Evolutionary conservation across 345 rosid genomes (phyloP).

Genomic region (Brassica rapa): DNA sequence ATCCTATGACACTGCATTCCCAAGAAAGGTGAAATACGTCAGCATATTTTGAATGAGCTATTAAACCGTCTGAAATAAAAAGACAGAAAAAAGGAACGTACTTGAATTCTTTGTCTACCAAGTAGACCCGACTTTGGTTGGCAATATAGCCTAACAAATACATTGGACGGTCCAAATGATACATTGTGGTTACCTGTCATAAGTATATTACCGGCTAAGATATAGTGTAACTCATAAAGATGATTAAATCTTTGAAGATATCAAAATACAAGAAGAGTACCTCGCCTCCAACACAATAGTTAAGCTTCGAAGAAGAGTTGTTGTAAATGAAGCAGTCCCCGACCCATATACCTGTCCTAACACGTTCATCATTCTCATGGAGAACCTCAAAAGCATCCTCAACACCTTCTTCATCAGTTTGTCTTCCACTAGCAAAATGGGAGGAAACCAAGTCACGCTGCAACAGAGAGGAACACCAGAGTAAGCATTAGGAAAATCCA

Average conservation of each 20-base stretch:
- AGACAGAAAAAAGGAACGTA: slow-evolving; percentile 39
- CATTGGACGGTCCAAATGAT: slow-evolving; percentile 99
- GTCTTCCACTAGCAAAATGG: slow-evolving; percentile 80
- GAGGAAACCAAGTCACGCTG: slow-evolving; percentile 92
- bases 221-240: neutral
- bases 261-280: slow-evolving; percentile 45
- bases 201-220: slow-evolving; percentile 20
- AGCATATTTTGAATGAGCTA: neutral
- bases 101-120: slow-evolving; percentile 99
- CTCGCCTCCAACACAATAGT: slow-evolving; percentile 99
- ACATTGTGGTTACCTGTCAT: slow-evolving; percentile 91
- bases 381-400: slow-evolving; percentile 99
- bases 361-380: slow-evolving; percentile 96
- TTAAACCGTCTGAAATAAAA: neutral
- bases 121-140: slow-evolving; percentile 92
- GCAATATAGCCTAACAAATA: slow-evolving; percentile 98
- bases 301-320: slow-evolving; percentile 97
- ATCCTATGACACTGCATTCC: slow-evolving; percentile 72
- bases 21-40: neutral
- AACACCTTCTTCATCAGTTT: slow-evolving; percentile 95
- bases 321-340: slow-evolving; percentile 99
- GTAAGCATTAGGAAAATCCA: slow-evolving; percentile 24
- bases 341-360: slow-evolving; percentile 98
- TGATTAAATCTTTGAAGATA: neutral
- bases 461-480: slow-evolving; percentile 30